Evolutionary conservation across 2,329 filamentous ascomycete species (phyloP), one percentile per base, ranked within the genome.

Genomic region (Monosporascus sp.): DNA sequence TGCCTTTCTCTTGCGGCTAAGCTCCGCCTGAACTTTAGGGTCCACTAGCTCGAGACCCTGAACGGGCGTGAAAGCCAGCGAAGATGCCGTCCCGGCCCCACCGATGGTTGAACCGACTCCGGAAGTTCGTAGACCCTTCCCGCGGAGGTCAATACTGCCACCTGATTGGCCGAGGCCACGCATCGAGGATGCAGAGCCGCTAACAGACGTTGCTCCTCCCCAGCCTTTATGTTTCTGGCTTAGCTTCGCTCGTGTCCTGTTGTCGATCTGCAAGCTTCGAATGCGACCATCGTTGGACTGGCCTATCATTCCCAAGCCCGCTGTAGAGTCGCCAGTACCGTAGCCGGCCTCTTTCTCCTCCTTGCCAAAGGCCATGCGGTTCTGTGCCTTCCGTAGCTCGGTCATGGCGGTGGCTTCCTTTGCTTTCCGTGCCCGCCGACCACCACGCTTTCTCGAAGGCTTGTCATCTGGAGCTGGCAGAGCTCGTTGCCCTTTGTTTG

Each of bases 321-420:
- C 86, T 0, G 92, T 96, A 52, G 84, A 84, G 61, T 96, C 91
- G 49, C 91, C 90, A 1, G 84, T 85, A 37, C 91, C 93, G 68
- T 95, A 97, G 35, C 92, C 93, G 1, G 94, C 86, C 71, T 99
- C 94, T 63, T 85, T 87, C 72, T 99, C 94, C 70, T 97, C 93
- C 69, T 96, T 94, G 54, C 92, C 92, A 66, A 99, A 99, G 0
- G 87, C 91, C 82, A 99, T 87, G 51, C 94, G 84, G 74, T 99
- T 99, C 72, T 97, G 94, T 5, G 91, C 91, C 71, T 97, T 97
- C 60, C 92, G 86, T 31, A 99, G 77, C 52, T 99, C 94, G 0
- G 94, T 99, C 91, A 97, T 96, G 55, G 94, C 93, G 7, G 90
- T 90, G 4, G 93, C 92, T 71, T 96, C 94, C 79, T 99, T 99